Evolutionary conservation across 1,139 yeast species (phyloP).

Genomic region (Scheffersomyces parashehatae): DNA sequence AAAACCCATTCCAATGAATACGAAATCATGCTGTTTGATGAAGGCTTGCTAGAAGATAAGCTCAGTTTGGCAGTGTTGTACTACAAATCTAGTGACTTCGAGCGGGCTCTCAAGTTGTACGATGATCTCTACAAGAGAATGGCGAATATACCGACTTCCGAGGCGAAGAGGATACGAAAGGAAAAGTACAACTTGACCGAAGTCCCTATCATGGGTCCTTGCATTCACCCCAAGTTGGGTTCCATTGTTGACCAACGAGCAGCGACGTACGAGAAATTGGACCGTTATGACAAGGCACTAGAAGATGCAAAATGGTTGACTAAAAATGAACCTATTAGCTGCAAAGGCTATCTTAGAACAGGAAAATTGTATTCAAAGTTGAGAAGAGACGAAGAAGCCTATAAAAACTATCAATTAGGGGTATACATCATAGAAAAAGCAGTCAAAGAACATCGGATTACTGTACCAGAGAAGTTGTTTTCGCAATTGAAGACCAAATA

Average conservation of each 20-base stretch:
- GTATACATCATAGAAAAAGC: constrained; percentile 29
- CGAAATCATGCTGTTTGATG: constrained; percentile 6
- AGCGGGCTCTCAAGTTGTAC: constrained; percentile 14
- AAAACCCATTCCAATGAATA: too few species aligned
- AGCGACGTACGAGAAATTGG: constrained; percentile 58
- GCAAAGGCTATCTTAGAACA: constrained; percentile 59
- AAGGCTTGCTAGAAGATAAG: constrained; percentile 29
- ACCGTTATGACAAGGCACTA: constrained; percentile 39
- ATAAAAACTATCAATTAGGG: constrained; percentile 43
- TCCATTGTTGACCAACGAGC: constrained; percentile 51
- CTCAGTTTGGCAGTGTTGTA: constrained; percentile 31
- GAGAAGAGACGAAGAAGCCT: constrained; percentile 42
- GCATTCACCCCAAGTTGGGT: constrained; percentile 28
- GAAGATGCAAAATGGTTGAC: constrained; percentile 46
- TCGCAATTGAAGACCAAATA: constrained; percentile 26
- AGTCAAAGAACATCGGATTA: constrained; percentile 18
- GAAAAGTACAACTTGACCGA: constrained; percentile 19
- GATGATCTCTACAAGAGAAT: constrained; percentile 18
- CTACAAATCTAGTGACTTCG: constrained; percentile 30
- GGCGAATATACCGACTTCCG: constrained; percentile 10
- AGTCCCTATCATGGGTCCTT: constrained; percentile 29
- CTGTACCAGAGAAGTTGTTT: constrained; percentile 30
- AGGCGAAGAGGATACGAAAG: constrained; percentile 20
- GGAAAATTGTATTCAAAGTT: constrained; percentile 44
- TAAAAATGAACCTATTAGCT: constrained; percentile 51